Percentiles rank a stretch among this genome's conserved stretches.
phyloP scores from a whole-genome alignment of 1,284 basidiomycete species.

The Cystobasidiaceae sp. region DNA sequence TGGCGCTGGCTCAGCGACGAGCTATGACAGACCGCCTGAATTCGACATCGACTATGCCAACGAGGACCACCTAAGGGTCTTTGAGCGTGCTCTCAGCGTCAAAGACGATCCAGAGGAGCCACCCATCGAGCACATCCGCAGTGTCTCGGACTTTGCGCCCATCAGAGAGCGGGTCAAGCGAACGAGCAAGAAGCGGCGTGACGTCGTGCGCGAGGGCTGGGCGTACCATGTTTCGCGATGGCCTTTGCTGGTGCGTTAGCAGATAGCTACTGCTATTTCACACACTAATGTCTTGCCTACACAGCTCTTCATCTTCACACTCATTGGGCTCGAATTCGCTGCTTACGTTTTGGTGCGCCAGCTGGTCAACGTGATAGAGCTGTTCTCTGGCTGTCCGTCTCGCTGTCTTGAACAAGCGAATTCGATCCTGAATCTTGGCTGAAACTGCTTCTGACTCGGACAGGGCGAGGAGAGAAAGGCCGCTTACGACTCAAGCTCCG shows the following conservation, averaged over 20 bases:
- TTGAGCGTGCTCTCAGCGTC: slow-evolving; percentile 22
- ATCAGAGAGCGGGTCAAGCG: slow-evolving; percentile 72
- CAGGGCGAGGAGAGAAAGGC: slow-evolving; percentile 78
- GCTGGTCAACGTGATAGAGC: slow-evolving; percentile 88
- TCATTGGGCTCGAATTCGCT: slow-evolving; percentile 81
- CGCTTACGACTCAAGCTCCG: slow-evolving; percentile 67
- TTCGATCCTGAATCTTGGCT: no score
- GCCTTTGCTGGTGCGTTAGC: slow-evolving; percentile 69
- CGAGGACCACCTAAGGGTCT: slow-evolving; percentile 36
- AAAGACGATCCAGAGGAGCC: slow-evolving; percentile 15
- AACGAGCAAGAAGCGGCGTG: slow-evolving; percentile 53
- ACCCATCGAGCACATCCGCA: slow-evolving; percentile 71
- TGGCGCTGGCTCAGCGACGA: not conserved
- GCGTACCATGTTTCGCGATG: slow-evolving; percentile 76
- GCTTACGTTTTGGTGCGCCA: slow-evolving; percentile 79
- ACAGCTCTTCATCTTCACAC: slow-evolving; percentile 73
- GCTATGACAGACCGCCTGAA: slow-evolving; percentile 28
- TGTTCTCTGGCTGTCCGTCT: slow-evolving; percentile 77
- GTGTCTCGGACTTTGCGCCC: slow-evolving; percentile 87
- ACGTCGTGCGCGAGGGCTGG: slow-evolving; percentile 59
- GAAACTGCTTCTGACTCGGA: slow-evolving; percentile 8
- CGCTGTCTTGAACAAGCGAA: no score
- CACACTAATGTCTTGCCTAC: no score
- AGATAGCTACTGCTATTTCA: not conserved
- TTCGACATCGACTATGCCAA: slow-evolving; percentile 35